These are phyloP conservation scores for Citrus maxima DNA, from an alignment of 345 rosid species.

Conservation along the genomic window DNA sequence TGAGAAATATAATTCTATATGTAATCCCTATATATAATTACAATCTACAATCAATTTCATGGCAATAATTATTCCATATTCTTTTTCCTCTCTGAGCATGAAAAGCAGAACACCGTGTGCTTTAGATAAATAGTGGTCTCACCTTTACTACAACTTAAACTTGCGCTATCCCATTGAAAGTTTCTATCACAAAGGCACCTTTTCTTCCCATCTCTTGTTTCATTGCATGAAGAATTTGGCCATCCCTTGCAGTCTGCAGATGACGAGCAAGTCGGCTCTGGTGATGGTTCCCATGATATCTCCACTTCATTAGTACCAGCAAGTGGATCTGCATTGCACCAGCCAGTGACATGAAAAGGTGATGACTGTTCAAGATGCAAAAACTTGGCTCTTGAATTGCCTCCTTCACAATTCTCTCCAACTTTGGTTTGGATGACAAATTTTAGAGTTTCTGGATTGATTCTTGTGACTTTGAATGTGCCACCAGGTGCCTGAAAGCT, in stretches of 20 bases:
- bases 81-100: neutral
- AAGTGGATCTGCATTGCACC: slow-evolving; percentile 30
- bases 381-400: neutral
- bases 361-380: slow-evolving; percentile 21
- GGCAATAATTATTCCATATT: neutral
- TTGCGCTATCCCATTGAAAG: slow-evolving; percentile 35
- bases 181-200: slow-evolving; percentile 46
- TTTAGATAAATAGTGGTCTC: neutral
- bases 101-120: neutral
- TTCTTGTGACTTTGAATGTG: slow-evolving; percentile 16
- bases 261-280: slow-evolving; percentile 48
- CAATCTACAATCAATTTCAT: neutral
- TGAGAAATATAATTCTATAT: neutral
- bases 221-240: slow-evolving; percentile 49
- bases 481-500: slow-evolving; percentile 31
- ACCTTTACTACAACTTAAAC: slow-evolving; percentile 50
- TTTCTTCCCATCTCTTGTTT: slow-evolving; percentile 11
- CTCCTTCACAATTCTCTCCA: slow-evolving; percentile 15
- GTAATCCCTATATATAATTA: neutral
- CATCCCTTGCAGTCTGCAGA: slow-evolving; percentile 56
- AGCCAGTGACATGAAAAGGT: slow-evolving; percentile 27
- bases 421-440: slow-evolving; percentile 27
- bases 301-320: slow-evolving; percentile 35
- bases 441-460: slow-evolving; percentile 16
- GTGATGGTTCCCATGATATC: slow-evolving; percentile 51